Base-by-base conservation (phyloP, 2,329 filamentous ascomycete genomes). In the Ciborinia camelliae region DNA sequence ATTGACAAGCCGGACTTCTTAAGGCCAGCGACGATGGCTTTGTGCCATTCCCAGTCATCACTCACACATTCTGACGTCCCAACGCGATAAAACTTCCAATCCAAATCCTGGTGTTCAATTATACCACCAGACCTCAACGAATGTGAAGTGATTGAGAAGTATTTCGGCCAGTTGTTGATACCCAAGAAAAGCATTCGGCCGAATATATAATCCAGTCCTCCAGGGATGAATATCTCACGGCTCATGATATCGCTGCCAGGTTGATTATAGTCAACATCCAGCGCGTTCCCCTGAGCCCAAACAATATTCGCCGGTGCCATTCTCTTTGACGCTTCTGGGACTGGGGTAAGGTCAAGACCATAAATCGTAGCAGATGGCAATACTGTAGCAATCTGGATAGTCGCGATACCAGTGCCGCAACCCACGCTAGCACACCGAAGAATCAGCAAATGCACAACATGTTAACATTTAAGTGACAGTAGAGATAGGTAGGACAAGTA, bases 51-150 rank as follows among this genome's bases (percentile, higher is more conserved):
- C 52, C 52, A 63, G 18, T 50, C 28, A 37, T 63, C 32, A 8
- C 52, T 63, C 23, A 58, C 30, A 10, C 43, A 63, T 9, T 48
- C 52, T 39, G 32, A 41, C 3, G 61, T 58, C 18, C 52, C 61
- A 37, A n/a, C 61, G 15, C 61, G 52, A 28, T 63, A 63, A 23
- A 63, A 63, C 32, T 63, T 58, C 61, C 52, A 63, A 15, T 63
- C 61, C n/a, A 63, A 30, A 39, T 63, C 61, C 43, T 63, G 52
- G n/a, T 63, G 61, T n/a, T 63, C 61, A 41, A 63, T 63, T 7
- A 50, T 57, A 3, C 32, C 61, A 41, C 61, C 52, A 32, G 61
- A 63, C 7, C 20, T 57, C 41, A 63, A 41, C 2, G 51, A 41
- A 14, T 63, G 12, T 28, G 52, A 48, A 18, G 43, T 48, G 18